Conservation (phyloP, 75 land plant species). For the Larix kaempferi region DNA sequence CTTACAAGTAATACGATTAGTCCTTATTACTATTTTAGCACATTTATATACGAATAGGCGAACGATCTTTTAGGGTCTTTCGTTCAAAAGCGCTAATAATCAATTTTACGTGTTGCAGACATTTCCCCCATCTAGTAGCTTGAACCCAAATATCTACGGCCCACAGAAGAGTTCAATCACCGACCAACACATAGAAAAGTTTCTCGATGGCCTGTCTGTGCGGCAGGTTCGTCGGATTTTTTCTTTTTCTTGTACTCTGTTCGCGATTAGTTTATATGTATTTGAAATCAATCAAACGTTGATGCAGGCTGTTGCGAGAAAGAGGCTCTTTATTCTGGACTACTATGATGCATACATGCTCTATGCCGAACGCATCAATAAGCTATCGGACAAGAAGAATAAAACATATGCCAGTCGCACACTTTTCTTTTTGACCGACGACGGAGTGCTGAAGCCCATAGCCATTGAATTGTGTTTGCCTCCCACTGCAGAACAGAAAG, state of each 20-base stretch:
- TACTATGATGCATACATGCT: slow-evolving; percentile 52
- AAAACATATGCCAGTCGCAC: slow-evolving; percentile 37
- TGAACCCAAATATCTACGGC: slow-evolving; percentile 65
- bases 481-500: slow-evolving; percentile 4
- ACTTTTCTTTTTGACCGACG: slow-evolving; percentile 23
- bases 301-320: slow-evolving; percentile 44
- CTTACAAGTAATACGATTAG: slow-evolving; percentile 32
- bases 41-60: too few species aligned
- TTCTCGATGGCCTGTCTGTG: slow-evolving; percentile 62
- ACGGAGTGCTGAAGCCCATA: slow-evolving; percentile 18
- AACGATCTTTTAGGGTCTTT: too few species aligned
- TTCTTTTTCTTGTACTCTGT: too few species aligned
- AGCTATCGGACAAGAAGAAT: background rate
- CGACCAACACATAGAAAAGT: slow-evolving; percentile 50
- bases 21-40: background rate
- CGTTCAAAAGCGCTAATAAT: too few species aligned
- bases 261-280: too few species aligned
- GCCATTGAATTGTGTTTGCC: slow-evolving; percentile 44
- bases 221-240: slow-evolving; percentile 32
- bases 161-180: slow-evolving; percentile 62
- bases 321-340: slow-evolving; percentile 60
- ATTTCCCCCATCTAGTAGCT: slow-evolving; percentile 68
- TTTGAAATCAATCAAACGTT: too few species aligned
- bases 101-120: slow-evolving; percentile 15
- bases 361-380: slow-evolving; percentile 26